These are phyloP conservation scores for Lenzites betulinus DNA, from an alignment of 768 basidiomycete genomes.

Conservation along the genomic window DNA sequence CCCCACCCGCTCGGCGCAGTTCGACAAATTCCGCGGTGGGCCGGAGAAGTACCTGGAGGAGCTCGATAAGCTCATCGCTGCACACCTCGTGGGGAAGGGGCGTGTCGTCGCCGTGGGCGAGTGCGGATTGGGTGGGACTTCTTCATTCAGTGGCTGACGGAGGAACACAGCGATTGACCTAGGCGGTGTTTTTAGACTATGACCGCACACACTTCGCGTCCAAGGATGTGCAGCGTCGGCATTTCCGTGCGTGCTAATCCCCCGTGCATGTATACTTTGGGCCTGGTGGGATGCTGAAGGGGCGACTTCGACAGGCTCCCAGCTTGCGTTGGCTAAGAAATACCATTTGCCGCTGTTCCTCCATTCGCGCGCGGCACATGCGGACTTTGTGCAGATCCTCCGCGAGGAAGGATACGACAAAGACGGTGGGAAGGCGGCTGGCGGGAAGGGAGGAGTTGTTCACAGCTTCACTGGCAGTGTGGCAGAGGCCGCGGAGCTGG, in stretches of 20 bases:
- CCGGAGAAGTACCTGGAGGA: constrained; percentile 61
- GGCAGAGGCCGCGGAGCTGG: constrained; percentile 65
- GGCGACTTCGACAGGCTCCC: constrained; percentile 39
- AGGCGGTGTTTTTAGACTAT: constrained; percentile 52
- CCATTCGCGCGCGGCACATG: constrained; percentile 77
- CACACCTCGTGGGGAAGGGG: constrained; percentile 52
- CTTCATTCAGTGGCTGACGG: background rate
- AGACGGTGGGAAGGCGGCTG: constrained; percentile 54
- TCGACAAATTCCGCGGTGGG: constrained; percentile 57
- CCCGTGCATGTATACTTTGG: background rate
- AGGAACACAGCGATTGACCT: background rate
- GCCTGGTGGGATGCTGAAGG: background rate
- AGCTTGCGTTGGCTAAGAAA: constrained; percentile 68
- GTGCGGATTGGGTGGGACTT: constrained; percentile 66
- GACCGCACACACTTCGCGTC: constrained; percentile 70
- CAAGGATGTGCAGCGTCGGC: constrained; percentile 56
- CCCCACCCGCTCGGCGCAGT: constrained; percentile 73
- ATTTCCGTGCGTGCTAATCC: constrained; percentile 51
- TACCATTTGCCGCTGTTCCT: constrained; percentile 77
- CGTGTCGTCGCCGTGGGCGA: constrained; percentile 76
- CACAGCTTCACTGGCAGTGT: constrained; percentile 78
- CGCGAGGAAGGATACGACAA: constrained; percentile 64
- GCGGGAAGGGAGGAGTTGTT: constrained; percentile 73
- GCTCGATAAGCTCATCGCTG: constrained; percentile 54
- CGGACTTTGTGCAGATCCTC: constrained; percentile 66